Evolutionary conservation across 2,329 filamentous ascomycete genomes (phyloP).

Genomic region (Dactylellina sp.): DNA sequence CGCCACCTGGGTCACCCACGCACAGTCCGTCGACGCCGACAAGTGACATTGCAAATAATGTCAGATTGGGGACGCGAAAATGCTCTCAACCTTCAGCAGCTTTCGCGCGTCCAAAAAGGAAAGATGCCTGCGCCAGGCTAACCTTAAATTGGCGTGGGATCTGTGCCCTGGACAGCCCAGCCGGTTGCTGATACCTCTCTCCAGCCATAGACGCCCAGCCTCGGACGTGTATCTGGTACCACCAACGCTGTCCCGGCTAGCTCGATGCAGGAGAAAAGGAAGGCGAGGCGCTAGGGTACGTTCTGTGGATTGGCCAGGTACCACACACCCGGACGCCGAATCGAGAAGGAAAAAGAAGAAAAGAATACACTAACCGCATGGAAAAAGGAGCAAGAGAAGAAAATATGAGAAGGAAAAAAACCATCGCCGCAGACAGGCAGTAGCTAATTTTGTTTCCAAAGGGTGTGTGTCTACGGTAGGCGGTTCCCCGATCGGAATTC

Average conservation of each 20-base stretch:
- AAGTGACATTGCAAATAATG: not conserved
- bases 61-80: not conserved
- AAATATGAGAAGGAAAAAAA: not conserved
- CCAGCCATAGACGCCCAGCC: constrained; percentile 4
- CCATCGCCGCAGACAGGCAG: constrained; percentile 25
- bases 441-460: constrained; percentile 31
- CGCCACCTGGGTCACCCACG: not conserved
- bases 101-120: constrained; percentile 26
- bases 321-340: constrained; percentile 23
- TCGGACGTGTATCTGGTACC: constrained; percentile 8
- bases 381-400: constrained; percentile 2
- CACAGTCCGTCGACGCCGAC: not conserved
- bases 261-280: constrained; percentile 55
- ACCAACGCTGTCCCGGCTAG: constrained; percentile 20
- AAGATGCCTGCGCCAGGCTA: constrained; percentile 15
- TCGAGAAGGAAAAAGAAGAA: constrained; percentile 39
- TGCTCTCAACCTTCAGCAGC: not conserved
- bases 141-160: constrained; percentile 41
- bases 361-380: constrained; percentile 2
- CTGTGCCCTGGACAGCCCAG: constrained; percentile 7
- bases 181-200: not conserved
- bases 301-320: constrained; percentile 53
- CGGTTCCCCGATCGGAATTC: not conserved
- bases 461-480: constrained; percentile 31
- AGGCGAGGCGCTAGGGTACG: constrained; percentile 53